Percentiles rank a stretch among this genome's conserved stretches.
Conservation (phyloP, 2,329 filamentous ascomycete species). For the Aspergillus sergii region DNA sequence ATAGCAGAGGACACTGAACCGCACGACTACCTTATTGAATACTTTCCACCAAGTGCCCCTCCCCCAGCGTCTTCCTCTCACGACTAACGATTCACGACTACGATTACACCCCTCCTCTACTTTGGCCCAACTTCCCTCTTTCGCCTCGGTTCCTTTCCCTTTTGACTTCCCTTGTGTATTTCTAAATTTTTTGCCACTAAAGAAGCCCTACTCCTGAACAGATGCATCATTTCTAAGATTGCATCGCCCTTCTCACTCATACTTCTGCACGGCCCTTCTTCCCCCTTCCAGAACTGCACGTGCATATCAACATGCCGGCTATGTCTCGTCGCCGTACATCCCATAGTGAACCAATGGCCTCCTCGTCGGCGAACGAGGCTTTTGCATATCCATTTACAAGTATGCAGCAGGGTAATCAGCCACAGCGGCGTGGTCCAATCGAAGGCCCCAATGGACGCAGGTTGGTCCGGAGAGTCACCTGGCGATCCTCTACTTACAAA, state of each 20-base stretch:
- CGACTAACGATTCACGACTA: constrained; percentile 7
- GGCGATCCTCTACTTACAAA: constrained; percentile 47
- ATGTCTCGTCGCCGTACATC: constrained; percentile 44
- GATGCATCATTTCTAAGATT: constrained; percentile 20
- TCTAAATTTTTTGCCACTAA: constrained; percentile 2
- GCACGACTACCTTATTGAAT: constrained; percentile 5
- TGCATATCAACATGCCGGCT: constrained; percentile 23
- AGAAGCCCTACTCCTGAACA: constrained; percentile 5
- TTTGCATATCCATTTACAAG: constrained; percentile 38
- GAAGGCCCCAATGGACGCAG: constrained; percentile 44
- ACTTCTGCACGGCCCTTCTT: constrained; percentile 4
- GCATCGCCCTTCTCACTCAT: constrained; percentile 4
- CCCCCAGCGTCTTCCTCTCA: constrained; percentile 7
- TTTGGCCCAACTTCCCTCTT: constrained; percentile 2
- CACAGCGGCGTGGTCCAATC: constrained; percentile 40
- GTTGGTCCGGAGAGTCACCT: constrained; percentile 44
- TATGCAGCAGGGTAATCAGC: constrained; percentile 25
- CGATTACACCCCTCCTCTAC: constrained; percentile 4
- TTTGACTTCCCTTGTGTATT: constrained; percentile 5
- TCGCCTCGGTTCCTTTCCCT: background rate
- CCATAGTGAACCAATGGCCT: constrained; percentile 35
- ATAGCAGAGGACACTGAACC: constrained; percentile 14
- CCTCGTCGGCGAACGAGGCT: constrained; percentile 35
- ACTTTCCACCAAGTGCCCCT: constrained; percentile 8
- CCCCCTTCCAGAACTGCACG: constrained; percentile 11